phyloP scores from a whole-genome alignment of 1,139 yeast genomes.

The Zygosaccharomyces sapae region DNA sequence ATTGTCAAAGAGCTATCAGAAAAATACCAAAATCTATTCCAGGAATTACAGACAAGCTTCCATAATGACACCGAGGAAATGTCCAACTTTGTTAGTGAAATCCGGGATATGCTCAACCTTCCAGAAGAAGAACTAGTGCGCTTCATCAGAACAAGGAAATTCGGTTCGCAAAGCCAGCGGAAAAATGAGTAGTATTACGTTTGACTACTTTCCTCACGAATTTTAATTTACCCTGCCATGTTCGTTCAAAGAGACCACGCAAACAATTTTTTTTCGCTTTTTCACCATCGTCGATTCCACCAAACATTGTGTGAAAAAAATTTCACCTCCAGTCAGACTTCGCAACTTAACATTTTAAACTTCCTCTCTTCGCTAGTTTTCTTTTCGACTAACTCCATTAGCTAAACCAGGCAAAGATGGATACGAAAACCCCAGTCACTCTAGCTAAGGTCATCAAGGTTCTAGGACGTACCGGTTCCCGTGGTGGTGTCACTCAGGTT shows the following conservation, averaged over 20 bases:
- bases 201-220: neutral
- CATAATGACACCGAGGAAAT: constrained; percentile 38
- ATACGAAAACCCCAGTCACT: constrained; percentile 93
- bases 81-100: constrained; percentile 35
- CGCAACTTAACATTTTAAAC: neutral
- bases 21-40: constrained; percentile 36
- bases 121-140: constrained; percentile 36
- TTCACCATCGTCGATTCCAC: constrained; percentile 3
- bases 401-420: constrained; percentile 41
- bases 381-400: neutral
- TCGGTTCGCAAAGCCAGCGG: constrained; percentile 12
- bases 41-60: constrained; percentile 34
- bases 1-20: constrained; percentile 35
- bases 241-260: constrained; percentile 20
- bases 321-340: constrained; percentile 6
- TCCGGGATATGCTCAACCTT: constrained; percentile 35
- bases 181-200: neutral
- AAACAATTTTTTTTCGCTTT: constrained; percentile 9
- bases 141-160: constrained; percentile 30
- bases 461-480: constrained; percentile 99
- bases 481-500: constrained; percentile 99
- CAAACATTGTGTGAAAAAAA: constrained; percentile 10
- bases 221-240: constrained; percentile 10
- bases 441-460: constrained; percentile 99
- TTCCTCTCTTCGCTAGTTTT: neutral